A percentile compares a stretch with the other conserved stretches of the same genome.
Conservation (phyloP, 2,329 filamentous ascomycete genomes). For the Aspergillus pseudonomiae region DNA sequence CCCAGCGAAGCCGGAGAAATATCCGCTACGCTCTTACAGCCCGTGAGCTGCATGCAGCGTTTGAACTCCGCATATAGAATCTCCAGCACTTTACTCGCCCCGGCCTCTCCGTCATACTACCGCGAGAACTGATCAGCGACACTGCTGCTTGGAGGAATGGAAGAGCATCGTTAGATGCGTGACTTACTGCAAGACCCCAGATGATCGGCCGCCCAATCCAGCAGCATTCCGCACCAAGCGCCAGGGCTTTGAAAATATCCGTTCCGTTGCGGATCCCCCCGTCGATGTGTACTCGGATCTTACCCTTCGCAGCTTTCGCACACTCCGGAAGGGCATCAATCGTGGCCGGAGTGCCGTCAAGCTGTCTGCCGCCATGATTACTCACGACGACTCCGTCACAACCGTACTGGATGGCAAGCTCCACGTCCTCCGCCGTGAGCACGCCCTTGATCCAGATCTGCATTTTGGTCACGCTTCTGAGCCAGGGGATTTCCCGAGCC, state of each 20-base stretch:
- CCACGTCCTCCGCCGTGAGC: constrained; percentile 39
- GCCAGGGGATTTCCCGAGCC: constrained; percentile 53
- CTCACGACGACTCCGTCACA: constrained; percentile 42
- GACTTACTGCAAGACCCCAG: constrained; percentile 40
- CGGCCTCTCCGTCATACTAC: constrained; percentile 35
- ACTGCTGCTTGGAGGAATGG: not conserved
- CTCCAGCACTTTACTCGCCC: constrained; percentile 34
- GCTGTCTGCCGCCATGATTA: constrained; percentile 44
- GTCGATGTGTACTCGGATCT: constrained; percentile 37
- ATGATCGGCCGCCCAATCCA: constrained; percentile 37
- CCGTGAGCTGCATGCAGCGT: constrained; percentile 33
- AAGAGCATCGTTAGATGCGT: not conserved
- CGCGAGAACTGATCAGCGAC: not conserved
- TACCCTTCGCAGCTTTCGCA: constrained; percentile 31
- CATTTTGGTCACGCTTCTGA: constrained; percentile 52
- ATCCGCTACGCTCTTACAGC: constrained; percentile 30
- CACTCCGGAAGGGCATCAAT: constrained; percentile 39
- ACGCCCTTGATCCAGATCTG: constrained; percentile 41
- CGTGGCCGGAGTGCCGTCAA: constrained; percentile 40
- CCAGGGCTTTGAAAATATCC: constrained; percentile 43
- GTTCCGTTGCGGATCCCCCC: constrained; percentile 38
- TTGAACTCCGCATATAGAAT: constrained; percentile 38
- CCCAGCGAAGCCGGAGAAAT: constrained; percentile 25
- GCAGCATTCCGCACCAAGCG: constrained; percentile 37
- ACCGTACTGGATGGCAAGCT: constrained; percentile 37